Evolutionary conservation across 1,284 basidiomycete species (phyloP), one percentile per base, ranked within the genome.

Genomic region (Irpex lacteus): DNA sequence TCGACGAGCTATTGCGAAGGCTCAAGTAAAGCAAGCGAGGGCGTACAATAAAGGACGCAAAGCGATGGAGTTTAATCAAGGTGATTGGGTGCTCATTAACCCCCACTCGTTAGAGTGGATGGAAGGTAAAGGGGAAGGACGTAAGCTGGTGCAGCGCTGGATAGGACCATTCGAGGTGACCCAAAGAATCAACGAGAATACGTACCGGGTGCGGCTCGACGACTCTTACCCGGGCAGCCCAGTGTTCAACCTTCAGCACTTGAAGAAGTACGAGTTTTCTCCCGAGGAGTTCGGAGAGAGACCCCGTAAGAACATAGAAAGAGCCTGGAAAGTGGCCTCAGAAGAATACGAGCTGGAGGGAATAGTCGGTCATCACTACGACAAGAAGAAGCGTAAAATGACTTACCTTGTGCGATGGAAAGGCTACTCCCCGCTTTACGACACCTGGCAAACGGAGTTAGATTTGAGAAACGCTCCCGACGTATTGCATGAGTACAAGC

Each of bases 241-340:
- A 5, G 68, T 76, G 0, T 63, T 78, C 50, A 78, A 77, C 61
- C 61, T 77, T 0, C 60, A 67, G 15, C 75, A 78, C 34, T 53
- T 78, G 1, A 65, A 69, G 34, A 64, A 40, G 21, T 73, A 71
- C 56, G 11, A 69, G 32, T 19, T 50, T 44, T 66, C 64, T 0
- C 63, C 66, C 4, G 9, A 60, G 9, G 63, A 69, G 37, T 69
- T 70, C 4, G 69, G n/a, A 38, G 70, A 44, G 53, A 21, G 0
- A 37, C 26, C 0, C 36, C 70, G 32, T 52, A 60, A 3, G 59
- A 65, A 36, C 66, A 61, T 34, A 56, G 63, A 44, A 59, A 49
- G 15, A 21, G 21, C 7, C 26, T 62, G 5, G 53, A 55, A 62
- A n/a, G n/a, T 63, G 7, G 19, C 59, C 5, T 44, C 58, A 6